Base-by-base conservation (phyloP, 331 rosid species). In the Arachis monticola region DNA sequence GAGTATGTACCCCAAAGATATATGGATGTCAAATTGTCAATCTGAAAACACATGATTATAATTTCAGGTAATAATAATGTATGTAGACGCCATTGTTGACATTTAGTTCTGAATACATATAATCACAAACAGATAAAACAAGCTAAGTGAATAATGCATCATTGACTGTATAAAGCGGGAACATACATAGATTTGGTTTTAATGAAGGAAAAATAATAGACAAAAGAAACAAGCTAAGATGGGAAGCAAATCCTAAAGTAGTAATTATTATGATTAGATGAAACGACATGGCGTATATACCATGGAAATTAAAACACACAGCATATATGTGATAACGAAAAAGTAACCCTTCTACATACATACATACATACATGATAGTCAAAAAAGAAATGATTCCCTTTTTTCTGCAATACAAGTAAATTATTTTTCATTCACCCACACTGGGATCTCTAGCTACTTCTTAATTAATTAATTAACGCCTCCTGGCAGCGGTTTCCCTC, bases 401-500 rank as follows among this genome's bases (percentile, higher is more conserved):
- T 50, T 76, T 80, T 69, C 70, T 71, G 42, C 41, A 63, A 42
- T 13, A 56, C 70, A 70, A 63, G 59, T 46, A 45, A 51, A 59
- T 6, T 71, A 40, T 5, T 52, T 48, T 73, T 66, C 0, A 5
- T 5, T 44, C 6, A 72, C 74, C 58, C 62, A 71, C 40, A 35
- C 3, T 35, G 4, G 4, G 3, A 35, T 35, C 3, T 35, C 48
- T 22, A 69, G 38, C 30, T 12, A 10, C 57, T 58, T 4, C 0
- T 9, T 60, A 35, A 69, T 9, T 8, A 61, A 13, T 2, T 8
- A 55, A 8, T 53, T 85, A 88, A 87, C 97, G 99, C 30, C 93
- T 85, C 79, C 99, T 83, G 13, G 99, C 96, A 7, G 99, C 97
- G 0, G 96, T 92, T 86, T 90, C 99, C 58, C 99, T 81, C 73